Percentiles rank a stretch among this genome's conserved stretches.
Conservation (phyloP, 495 filamentous ascomycete genomes). For the Glonium stellatum region DNA sequence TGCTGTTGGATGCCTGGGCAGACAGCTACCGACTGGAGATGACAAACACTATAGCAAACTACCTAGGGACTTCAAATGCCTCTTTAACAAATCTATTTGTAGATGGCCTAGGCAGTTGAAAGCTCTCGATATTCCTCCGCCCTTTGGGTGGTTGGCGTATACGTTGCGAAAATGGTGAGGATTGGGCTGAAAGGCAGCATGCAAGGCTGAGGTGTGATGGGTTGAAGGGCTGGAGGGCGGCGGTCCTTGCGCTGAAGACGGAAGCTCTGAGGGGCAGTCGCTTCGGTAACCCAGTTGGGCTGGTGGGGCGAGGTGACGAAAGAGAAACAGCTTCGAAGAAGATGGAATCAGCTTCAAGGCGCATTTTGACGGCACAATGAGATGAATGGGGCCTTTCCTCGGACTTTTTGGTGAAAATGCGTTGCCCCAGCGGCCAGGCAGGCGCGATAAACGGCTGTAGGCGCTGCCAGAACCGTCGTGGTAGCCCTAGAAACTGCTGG, state of each 20-base stretch:
- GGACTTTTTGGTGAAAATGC: background rate
- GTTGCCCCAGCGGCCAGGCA: slow-evolving; percentile 16
- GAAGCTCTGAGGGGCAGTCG: background rate
- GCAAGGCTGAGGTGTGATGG: background rate
- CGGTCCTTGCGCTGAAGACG: too few relatives aligned
- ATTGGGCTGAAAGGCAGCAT: background rate
- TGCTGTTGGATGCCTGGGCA: too few relatives aligned
- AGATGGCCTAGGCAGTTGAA: too few relatives aligned
- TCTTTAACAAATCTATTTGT: too few relatives aligned
- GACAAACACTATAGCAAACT: too few relatives aligned
- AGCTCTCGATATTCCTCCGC: too few relatives aligned
- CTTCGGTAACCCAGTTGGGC: background rate
- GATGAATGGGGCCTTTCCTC: background rate
- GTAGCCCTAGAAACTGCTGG: slow-evolving; percentile 16
- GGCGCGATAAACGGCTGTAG: slow-evolving; percentile 9
- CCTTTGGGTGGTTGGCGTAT: too few relatives aligned
- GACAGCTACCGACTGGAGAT: too few relatives aligned
- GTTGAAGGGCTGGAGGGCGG: background rate
- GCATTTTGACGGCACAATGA: background rate
- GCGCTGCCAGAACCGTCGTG: slow-evolving; percentile 9
- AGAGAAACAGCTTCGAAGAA: background rate
- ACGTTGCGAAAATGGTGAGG: too few relatives aligned
- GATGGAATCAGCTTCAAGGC: background rate
- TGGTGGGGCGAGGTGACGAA: background rate
- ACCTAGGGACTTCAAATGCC: too few relatives aligned